Base-by-base conservation (phyloP, 768 basidiomycete genomes). In the Serendipita sp. region DNA sequence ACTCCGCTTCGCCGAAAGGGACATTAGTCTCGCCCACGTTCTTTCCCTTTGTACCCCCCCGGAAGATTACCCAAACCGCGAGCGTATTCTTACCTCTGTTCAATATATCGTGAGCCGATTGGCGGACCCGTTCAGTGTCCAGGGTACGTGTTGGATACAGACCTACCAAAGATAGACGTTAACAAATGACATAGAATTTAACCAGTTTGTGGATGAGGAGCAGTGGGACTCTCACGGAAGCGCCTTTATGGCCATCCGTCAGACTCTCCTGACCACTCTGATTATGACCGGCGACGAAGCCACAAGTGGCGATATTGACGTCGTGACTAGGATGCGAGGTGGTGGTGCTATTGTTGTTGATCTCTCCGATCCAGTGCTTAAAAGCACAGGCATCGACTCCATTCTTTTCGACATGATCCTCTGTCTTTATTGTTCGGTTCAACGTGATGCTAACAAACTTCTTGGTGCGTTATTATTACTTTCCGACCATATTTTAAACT, bases 191-290 rank as follows among this genome's bases (percentile, higher is more conserved):
- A 32, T 18, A 60, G 56, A 60, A 32, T 60, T 60, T 30, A 60
- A 60, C 28, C 56, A 60, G 35, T 10, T 60, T 10, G 56, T 60
- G 35, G 56, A 60, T 34, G 56, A 60, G n/a, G 56, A 60, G 36
- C 56, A 60, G 56, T 60, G 56, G 56, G 56, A 60, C 18, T 4
- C 28, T 28, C 56, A 60, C 34, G 56, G 56, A 30, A 60, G 56
- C 2, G 28, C 56, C 30, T 60, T 60, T 60, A 60, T 60, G 56
- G 56, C 56, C 16, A 60, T 60, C 56, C 56, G 56, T 35, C 56
- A 60, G 35, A 60, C 56, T 60, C 34, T 60, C 8, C 34, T 60
- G 5, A 60, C 56, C 10, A 60, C 56, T 10, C 36, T 60, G 10
- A 60, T 60, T 36, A 36, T 35, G 16, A 30, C 56, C 35, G 28